These are phyloP conservation scores for Pseudotulostoma volvatum DNA, from an alignment of 495 filamentous ascomycete genomes.

Conservation along the genomic window DNA sequence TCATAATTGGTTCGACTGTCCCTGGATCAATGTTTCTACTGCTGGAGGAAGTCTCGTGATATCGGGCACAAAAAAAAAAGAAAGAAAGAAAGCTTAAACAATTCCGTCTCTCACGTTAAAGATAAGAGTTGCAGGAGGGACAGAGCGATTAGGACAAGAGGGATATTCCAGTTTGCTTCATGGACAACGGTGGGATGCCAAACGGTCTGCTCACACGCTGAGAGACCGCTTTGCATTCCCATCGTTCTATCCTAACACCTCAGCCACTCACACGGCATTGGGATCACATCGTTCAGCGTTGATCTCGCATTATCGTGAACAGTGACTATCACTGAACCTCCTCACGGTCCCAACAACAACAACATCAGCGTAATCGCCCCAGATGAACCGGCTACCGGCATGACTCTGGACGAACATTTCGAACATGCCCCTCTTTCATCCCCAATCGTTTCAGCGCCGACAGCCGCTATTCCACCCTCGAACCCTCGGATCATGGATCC, in stretches of 20 bases:
- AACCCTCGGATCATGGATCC: conserved; percentile 27
- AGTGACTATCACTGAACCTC: no score
- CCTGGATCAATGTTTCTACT: no score
- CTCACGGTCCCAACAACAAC: no score
- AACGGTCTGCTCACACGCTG: conserved; percentile 33
- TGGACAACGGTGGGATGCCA: conserved; percentile 35
- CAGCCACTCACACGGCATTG: no score
- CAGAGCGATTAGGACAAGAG: background rate
- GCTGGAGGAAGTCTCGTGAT: no score
- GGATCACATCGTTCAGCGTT: background rate
- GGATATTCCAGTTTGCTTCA: conserved; percentile 14
- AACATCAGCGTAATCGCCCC: no score
- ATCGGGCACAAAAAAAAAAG: background rate
- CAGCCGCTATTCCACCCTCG: conserved; percentile 19
- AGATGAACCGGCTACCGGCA: conserved; percentile 21
- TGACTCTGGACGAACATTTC: conserved; percentile 28
- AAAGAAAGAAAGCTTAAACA: background rate
- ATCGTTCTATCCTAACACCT: no score
- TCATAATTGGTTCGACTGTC: no score
- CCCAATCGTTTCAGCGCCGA: conserved; percentile 14
- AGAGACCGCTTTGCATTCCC: conserved; percentile 39
- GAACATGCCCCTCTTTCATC: conserved; percentile 27
- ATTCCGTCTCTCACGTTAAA: conserved; percentile 2
- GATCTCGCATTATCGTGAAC: no score
- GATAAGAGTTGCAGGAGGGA: background rate